Percentiles rank a stretch among this genome's conserved stretches.
Conservation (phyloP, 352 stramenopile species). For the Phytophthora pseudosyringae region DNA sequence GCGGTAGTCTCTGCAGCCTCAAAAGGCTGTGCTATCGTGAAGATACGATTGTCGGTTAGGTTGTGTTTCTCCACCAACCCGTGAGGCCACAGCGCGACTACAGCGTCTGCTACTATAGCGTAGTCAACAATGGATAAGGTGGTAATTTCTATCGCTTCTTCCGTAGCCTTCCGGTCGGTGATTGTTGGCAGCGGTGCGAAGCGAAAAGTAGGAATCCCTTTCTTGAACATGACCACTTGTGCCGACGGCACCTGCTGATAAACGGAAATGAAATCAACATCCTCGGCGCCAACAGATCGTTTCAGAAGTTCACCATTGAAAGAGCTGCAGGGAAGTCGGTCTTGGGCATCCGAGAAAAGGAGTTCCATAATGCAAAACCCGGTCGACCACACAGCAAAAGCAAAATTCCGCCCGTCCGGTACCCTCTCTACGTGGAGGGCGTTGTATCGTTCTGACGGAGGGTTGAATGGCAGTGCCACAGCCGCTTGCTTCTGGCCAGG, state of each 20-base stretch:
- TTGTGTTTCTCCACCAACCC: constrained; percentile 39
- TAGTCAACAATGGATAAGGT: constrained; percentile 31
- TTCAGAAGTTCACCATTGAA: constrained; percentile 37
- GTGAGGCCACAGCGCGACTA: constrained; percentile 44
- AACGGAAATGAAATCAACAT: constrained; percentile 28
- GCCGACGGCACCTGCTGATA: constrained; percentile 36
- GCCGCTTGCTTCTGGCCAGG: background rate
- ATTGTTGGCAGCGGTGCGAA: constrained; percentile 22
- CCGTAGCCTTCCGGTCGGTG: background rate
- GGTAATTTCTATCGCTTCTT: constrained; percentile 1
- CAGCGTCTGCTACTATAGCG: constrained; percentile 23
- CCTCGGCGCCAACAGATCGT: constrained; percentile 1
- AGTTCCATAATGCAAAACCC: constrained; percentile 49
- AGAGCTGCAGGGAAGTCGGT: constrained; percentile 29
- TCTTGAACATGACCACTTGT: constrained; percentile 39
- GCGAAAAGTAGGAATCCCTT: constrained; percentile 19
- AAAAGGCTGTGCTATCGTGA: constrained; percentile 30
- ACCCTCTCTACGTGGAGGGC: constrained; percentile 34
- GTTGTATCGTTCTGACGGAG: constrained; percentile 37
- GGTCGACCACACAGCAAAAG: constrained; percentile 47
- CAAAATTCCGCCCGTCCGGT: constrained; percentile 29
- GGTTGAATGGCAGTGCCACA: constrained; percentile 33
- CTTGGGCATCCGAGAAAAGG: constrained; percentile 32
- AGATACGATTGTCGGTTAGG: constrained; percentile 38
- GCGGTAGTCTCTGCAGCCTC: constrained; percentile 12